Percentiles rank a stretch among this genome's conserved stretches.
Evolutionary conservation across 208 protist genomes (phyloP).

Genomic region (Leishmania guyanensis): DNA sequence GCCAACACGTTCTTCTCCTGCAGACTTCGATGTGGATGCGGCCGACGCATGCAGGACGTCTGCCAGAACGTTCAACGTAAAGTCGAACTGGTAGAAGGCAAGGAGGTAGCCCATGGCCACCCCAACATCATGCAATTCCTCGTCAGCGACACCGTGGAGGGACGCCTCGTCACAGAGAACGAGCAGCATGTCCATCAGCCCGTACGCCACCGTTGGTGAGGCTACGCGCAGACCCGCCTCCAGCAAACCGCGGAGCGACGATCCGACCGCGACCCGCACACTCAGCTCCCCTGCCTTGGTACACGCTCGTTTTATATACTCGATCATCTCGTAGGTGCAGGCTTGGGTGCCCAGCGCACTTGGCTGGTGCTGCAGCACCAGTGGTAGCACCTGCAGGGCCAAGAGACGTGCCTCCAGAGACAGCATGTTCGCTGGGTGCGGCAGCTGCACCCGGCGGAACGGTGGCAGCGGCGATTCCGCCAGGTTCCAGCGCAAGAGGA

Average conservation of each 20-base stretch:
- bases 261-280: slow-evolving; percentile 38
- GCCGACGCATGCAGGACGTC: slow-evolving; percentile 23
- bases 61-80: slow-evolving; percentile 21
- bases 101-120: slow-evolving; percentile 51
- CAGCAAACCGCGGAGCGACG: slow-evolving; percentile 36
- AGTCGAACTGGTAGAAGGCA: slow-evolving; percentile 43
- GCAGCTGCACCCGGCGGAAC: slow-evolving; percentile 46
- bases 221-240: slow-evolving; percentile 31
- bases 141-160: slow-evolving; percentile 19
- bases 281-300: slow-evolving; percentile 17
- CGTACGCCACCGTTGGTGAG: slow-evolving; percentile 28
- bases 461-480: slow-evolving; percentile 35
- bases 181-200: slow-evolving; percentile 32
- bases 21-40: slow-evolving; percentile 11
- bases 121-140: slow-evolving; percentile 40
- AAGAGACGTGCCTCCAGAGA: slow-evolving; percentile 42
- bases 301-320: slow-evolving; percentile 42
- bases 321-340: slow-evolving; percentile 33
- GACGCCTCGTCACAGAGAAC: slow-evolving; percentile 30
- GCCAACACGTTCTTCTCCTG: slow-evolving; percentile 14
- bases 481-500: slow-evolving; percentile 45
- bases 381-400: slow-evolving; percentile 45
- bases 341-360: slow-evolving; percentile 8
- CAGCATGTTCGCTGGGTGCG: slow-evolving; percentile 48
- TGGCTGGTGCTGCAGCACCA: slow-evolving; percentile 28